These are phyloP conservation scores for Cardamine occulta DNA, from an alignment of 345 rosid species.

Conservation along the genomic window DNA sequence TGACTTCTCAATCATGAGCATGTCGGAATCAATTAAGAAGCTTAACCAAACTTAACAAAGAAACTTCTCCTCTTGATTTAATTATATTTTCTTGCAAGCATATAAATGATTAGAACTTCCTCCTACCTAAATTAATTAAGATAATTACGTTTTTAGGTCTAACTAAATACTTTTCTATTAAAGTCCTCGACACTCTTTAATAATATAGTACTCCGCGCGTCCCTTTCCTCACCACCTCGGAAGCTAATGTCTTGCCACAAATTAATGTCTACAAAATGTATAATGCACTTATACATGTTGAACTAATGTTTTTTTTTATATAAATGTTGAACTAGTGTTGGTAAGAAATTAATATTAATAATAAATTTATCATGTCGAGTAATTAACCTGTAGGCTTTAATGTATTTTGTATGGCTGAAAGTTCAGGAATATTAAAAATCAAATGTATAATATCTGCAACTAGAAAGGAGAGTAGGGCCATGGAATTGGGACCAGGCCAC, in stretches of 20 bases:
- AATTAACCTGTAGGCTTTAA: not conserved
- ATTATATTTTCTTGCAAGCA: conserved; percentile 6
- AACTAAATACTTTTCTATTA: conserved; percentile 1
- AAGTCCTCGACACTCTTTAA: conserved; percentile 10
- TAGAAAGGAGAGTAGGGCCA: conserved; percentile 39
- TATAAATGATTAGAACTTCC: conserved; percentile 32
- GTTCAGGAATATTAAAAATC: conserved; percentile 1
- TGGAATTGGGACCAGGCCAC: conserved; percentile 45
- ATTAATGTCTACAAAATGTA: not conserved
- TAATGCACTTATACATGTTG: not conserved
- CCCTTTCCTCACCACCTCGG: conserved; percentile 28
- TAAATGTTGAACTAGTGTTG: not conserved
- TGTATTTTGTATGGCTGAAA: conserved; percentile 18
- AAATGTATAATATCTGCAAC: conserved; percentile 28
- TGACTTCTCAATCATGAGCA: conserved; percentile 39
- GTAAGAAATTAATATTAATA: not conserved
- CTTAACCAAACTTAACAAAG: conserved; percentile 39
- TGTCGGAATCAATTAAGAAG: conserved; percentile 40
- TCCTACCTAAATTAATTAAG: conserved; percentile 16
- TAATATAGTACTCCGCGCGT: not conserved
- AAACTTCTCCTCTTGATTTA: conserved; percentile 29
- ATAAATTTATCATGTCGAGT: not conserved
- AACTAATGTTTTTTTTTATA: not conserved
- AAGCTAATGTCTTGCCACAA: conserved; percentile 1
- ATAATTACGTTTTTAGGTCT: not conserved